phyloP scores from a whole-genome alignment of 306 rosid genomes.

The Castanea mollissima region DNA sequence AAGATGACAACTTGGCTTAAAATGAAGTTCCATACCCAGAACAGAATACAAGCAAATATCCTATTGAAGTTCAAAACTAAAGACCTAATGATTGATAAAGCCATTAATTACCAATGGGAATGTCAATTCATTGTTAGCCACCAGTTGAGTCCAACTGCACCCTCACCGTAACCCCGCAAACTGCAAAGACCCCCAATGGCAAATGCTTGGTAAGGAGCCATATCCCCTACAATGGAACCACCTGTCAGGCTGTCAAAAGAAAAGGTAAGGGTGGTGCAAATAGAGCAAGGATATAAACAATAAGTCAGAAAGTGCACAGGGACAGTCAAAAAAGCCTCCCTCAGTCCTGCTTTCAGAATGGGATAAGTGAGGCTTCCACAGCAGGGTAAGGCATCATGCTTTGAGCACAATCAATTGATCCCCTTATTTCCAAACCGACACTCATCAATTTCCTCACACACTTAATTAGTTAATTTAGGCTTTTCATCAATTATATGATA shows the following conservation, averaged over 20 bases:
- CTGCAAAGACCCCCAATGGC: conserved; percentile 80
- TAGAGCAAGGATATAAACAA: conserved; percentile 4
- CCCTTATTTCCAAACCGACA: not conserved
- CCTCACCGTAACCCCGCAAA: conserved; percentile 86
- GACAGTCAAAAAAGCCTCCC: not conserved
- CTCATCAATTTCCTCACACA: not conserved
- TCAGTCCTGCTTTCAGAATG: conserved; percentile 1
- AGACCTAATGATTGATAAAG: conserved; percentile 11
- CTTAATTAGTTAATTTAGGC: not conserved
- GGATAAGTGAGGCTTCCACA: not conserved
- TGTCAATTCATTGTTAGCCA: conserved; percentile 75
- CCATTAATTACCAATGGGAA: conserved; percentile 63
- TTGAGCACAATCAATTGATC: not conserved
- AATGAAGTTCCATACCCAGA: not conserved
- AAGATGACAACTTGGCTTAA: not conserved
- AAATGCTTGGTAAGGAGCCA: conserved; percentile 96
- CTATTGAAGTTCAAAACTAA: conserved; percentile 14
- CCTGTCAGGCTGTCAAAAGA: conserved; percentile 60
- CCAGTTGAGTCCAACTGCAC: conserved; percentile 80
- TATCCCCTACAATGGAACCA: conserved; percentile 91
- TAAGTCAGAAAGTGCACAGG: not conserved
- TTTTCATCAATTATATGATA: not conserved
- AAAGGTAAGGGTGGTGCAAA: conserved; percentile 8
- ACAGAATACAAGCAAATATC: not conserved
- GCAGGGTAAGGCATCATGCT: not conserved